phyloP scores from a whole-genome alignment of 2,329 filamentous ascomycete species.

The Colletotrichum sojae region DNA sequence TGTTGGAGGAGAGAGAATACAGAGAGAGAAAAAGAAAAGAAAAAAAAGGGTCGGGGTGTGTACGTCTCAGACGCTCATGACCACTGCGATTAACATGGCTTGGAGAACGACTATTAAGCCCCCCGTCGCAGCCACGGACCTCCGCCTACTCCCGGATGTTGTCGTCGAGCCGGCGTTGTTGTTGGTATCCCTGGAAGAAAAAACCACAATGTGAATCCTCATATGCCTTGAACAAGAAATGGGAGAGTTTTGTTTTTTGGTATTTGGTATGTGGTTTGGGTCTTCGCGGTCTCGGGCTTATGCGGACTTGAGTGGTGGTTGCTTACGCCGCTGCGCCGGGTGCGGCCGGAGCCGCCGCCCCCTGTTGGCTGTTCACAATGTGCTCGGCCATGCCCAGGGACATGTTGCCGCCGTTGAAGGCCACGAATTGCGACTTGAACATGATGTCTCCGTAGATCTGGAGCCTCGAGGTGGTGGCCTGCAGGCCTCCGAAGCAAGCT shows the following conservation, averaged over 20 bases:
- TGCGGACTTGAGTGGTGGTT: constrained; percentile 26
- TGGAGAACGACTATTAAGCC: constrained; percentile 26
- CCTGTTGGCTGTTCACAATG: constrained; percentile 27
- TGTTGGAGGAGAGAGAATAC: no score
- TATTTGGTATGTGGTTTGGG: neutral
- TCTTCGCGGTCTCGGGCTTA: neutral
- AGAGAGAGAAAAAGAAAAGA: neutral
- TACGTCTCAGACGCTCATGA: constrained; percentile 33
- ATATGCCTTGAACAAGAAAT: constrained; percentile 30
- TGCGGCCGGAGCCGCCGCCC: constrained; percentile 18
- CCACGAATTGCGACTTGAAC: constrained; percentile 73
- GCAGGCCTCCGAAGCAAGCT: constrained; percentile 79
- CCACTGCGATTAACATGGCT: constrained; percentile 29
- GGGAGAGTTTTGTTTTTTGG: neutral
- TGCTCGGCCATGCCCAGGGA: constrained; percentile 63
- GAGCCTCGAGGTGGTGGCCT: constrained; percentile 68
- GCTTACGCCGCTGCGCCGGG: constrained; percentile 39
- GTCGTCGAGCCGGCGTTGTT: constrained; percentile 33
- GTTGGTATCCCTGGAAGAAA: constrained; percentile 32
- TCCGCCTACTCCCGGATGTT: constrained; percentile 23
- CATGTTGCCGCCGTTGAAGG: constrained; percentile 70
- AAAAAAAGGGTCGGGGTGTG: constrained; percentile 1
- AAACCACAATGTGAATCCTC: constrained; percentile 34
- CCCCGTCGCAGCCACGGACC: constrained; percentile 17
- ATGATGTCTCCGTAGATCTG: constrained; percentile 76